phyloP scores from a whole-genome alignment of 352 stramenopile genomes.

The Phytophthora melonis region DNA sequence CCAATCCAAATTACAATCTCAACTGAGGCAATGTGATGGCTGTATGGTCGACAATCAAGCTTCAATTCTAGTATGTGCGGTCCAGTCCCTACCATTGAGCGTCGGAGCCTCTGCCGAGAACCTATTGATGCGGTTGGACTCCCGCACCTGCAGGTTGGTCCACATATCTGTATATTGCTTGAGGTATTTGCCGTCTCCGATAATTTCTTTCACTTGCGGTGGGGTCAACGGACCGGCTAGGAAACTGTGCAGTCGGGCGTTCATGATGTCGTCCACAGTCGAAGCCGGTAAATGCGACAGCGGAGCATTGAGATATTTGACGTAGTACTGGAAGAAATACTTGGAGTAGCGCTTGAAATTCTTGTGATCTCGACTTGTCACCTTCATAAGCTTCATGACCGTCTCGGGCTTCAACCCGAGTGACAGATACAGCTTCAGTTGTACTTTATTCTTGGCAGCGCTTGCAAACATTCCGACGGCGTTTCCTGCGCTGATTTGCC shows the following conservation, averaged over 20 bases:
- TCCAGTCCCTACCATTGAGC: too few relatives aligned
- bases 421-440: neutral
- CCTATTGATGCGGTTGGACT: too few relatives aligned
- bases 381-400: neutral
- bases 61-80: too few relatives aligned
- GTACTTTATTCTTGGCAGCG: neutral
- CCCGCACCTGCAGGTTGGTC: neutral
- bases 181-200: neutral
- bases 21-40: too few relatives aligned
- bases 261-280: slow-evolving; percentile 1
- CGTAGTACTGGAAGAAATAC: neutral
- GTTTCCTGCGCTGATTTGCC: neutral
- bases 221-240: neutral
- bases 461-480: neutral
- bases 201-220: neutral
- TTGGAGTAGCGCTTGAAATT: neutral
- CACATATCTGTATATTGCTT: neutral
- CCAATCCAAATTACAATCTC: too few relatives aligned
- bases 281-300: neutral
- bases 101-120: too few relatives aligned
- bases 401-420: neutral
- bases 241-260: neutral
- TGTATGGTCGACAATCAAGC: too few relatives aligned
- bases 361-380: neutral
- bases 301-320: neutral